Evolutionary conservation across 2,329 filamentous ascomycete species (phyloP).

Genomic region (Aspergillus sp.): DNA sequence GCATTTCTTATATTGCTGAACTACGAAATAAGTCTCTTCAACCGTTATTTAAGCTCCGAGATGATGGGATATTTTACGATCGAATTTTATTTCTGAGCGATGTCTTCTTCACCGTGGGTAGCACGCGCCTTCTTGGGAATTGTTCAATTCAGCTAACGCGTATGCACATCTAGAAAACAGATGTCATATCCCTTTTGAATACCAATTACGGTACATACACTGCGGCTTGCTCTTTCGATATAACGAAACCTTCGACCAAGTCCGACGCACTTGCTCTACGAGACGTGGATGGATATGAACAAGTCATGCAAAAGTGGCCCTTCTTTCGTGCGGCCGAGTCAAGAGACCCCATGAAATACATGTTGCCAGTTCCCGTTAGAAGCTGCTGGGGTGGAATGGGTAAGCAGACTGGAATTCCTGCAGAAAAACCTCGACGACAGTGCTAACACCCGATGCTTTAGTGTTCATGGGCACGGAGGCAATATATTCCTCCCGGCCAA

Average conservation of each 20-base stretch:
- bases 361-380: constrained; percentile 57
- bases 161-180: constrained; percentile 38
- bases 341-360: constrained; percentile 53
- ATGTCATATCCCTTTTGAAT: constrained; percentile 57
- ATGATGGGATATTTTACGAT: constrained; percentile 55
- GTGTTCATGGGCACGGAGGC: constrained; percentile 27
- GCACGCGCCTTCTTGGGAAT: neutral
- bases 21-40: constrained; percentile 64
- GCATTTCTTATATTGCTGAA: constrained; percentile 68
- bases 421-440: neutral
- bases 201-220: constrained; percentile 62
- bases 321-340: constrained; percentile 49
- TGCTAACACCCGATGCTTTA: constrained; percentile 1
- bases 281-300: constrained; percentile 63
- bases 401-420: constrained; percentile 16
- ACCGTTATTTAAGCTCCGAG: constrained; percentile 55
- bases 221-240: constrained; percentile 71
- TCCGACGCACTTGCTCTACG: constrained; percentile 75
- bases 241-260: constrained; percentile 64
- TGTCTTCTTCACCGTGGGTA: constrained; percentile 43
- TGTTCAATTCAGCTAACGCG: constrained; percentile 10
- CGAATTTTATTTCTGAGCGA: constrained; percentile 60
- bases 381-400: constrained; percentile 70
- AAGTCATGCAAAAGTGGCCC: constrained; percentile 66
- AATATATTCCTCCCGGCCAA: constrained; percentile 29